Conservation (phyloP, 2,329 filamentous ascomycete genomes). For the Penicillium corylophilum region DNA sequence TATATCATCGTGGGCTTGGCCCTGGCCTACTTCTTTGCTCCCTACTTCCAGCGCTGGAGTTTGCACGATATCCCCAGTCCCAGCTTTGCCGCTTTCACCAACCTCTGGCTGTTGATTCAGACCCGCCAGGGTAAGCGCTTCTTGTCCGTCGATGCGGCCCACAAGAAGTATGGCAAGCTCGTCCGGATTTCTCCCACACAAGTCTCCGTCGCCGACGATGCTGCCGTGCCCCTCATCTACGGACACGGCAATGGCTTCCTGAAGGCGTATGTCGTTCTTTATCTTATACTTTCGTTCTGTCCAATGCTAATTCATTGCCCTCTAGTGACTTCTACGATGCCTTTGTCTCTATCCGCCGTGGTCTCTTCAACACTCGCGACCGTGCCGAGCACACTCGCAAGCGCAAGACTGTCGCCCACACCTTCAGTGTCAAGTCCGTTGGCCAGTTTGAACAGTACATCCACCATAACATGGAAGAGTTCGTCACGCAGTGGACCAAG, state of each 20-base stretch:
- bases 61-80: conserved; percentile 54
- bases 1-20: conserved; percentile 50
- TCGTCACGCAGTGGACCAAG: conserved; percentile 70
- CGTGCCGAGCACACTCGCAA: conserved; percentile 81
- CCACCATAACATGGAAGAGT: conserved; percentile 71
- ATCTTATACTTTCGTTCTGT: background rate
- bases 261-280: conserved; percentile 56
- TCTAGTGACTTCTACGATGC: conserved; percentile 81
- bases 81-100: conserved; percentile 64
- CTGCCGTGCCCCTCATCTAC: conserved; percentile 74
- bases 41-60: conserved; percentile 57
- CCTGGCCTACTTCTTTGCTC: conserved; percentile 56
- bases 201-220: conserved; percentile 75
- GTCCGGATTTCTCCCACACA: conserved; percentile 84
- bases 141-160: conserved; percentile 64
- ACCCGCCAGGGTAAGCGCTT: conserved; percentile 66
- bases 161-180: conserved; percentile 74
- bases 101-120: conserved; percentile 74
- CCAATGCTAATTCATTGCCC: background rate
- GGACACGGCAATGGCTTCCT: conserved; percentile 76
- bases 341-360: conserved; percentile 81
- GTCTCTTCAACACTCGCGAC: conserved; percentile 86
- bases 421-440: conserved; percentile 79
- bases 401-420: conserved; percentile 83
- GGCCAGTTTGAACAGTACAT: conserved; percentile 88